Evolutionary conservation across 768 basidiomycete genomes (phyloP).

Genomic region (Phlebiopsis gigantea): DNA sequence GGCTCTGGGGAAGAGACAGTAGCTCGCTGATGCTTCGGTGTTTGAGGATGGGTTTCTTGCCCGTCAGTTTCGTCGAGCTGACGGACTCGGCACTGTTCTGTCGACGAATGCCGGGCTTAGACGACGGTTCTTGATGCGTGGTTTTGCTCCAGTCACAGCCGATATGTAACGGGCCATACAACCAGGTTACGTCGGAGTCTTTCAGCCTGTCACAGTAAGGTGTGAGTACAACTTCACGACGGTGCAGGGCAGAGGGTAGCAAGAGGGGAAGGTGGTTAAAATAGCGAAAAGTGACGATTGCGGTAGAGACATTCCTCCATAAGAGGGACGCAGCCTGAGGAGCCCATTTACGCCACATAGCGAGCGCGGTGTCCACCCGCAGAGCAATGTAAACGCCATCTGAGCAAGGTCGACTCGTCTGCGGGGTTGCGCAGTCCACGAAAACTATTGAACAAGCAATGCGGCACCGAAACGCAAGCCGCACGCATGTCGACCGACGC

Average conservation of each 20-base stretch:
- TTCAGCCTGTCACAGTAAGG: constrained; percentile 69
- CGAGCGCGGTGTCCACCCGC: no score
- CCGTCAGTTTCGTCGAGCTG: constrained; percentile 9
- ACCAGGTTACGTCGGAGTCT: constrained; percentile 98
- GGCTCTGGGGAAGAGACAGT: constrained; percentile 37
- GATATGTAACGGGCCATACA: constrained; percentile 95
- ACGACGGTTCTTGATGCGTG: constrained; percentile 1
- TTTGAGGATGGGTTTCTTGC: constrained; percentile 88
- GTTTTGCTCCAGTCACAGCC: constrained; percentile 62
- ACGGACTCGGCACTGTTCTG: constrained; percentile 5
- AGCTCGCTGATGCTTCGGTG: constrained; percentile 90
- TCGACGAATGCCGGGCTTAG: constrained; percentile 2
- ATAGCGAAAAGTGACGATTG: not conserved
- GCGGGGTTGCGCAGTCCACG: no score
- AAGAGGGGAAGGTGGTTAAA: constrained; percentile 4
- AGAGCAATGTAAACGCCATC: no score
- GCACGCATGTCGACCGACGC: no score
- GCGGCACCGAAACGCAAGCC: no score
- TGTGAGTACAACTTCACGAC: not conserved
- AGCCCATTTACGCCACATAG: no score
- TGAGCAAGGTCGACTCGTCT: no score
- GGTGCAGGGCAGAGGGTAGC: constrained; percentile 11
- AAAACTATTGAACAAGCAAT: no score
- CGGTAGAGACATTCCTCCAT: no score
- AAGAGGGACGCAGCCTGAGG: no score